Conservation (phyloP, 2,329 filamentous ascomycete genomes). For the Clonostachys chloroleuca region DNA sequence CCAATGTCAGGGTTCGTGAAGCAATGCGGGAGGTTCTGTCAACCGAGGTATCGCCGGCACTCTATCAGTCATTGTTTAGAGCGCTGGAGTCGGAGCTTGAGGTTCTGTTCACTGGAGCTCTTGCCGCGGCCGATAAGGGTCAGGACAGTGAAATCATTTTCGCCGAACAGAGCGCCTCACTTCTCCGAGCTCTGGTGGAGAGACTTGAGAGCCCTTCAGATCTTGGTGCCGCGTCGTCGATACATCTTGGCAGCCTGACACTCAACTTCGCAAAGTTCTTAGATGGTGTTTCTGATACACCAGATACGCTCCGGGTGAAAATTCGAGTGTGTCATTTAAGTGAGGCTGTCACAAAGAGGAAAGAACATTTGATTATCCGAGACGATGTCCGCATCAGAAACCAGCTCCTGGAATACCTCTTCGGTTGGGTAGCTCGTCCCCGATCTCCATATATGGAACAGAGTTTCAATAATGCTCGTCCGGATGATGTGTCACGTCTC, state of each 20-base stretch:
- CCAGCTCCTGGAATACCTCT: slow-evolving; percentile 63
- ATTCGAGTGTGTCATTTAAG: slow-evolving; percentile 66
- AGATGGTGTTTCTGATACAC: slow-evolving; percentile 51
- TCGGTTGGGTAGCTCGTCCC: slow-evolving; percentile 63
- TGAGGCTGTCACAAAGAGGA: slow-evolving; percentile 60
- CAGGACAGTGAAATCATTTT: slow-evolving; percentile 61
- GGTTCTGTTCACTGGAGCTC: slow-evolving; percentile 53
- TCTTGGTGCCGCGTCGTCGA: slow-evolving; percentile 54
- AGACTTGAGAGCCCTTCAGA: slow-evolving; percentile 60
- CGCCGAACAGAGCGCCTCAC: slow-evolving; percentile 61
- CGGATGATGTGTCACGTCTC: slow-evolving; percentile 52
- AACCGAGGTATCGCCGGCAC: slow-evolving; percentile 55
- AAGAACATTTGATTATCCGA: slow-evolving; percentile 63
- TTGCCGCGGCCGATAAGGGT: slow-evolving; percentile 44
- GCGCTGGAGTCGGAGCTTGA: slow-evolving; percentile 63
- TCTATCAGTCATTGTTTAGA: slow-evolving; percentile 61
- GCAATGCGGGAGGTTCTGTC: slow-evolving; percentile 63
- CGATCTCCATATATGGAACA: slow-evolving; percentile 43
- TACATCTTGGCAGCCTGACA: slow-evolving; percentile 59
- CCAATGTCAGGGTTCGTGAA: slow-evolving; percentile 60
- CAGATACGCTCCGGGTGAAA: slow-evolving; percentile 56
- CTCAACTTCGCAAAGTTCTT: slow-evolving; percentile 65
- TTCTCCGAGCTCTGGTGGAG: slow-evolving; percentile 61
- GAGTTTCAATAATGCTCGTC: slow-evolving; percentile 31
- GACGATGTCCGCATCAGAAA: slow-evolving; percentile 67